Percentiles rank a stretch among this genome's conserved stretches.
Evolutionary conservation across 768 basidiomycete species (phyloP).

Genomic region (Gautieria morchelliformis): DNA sequence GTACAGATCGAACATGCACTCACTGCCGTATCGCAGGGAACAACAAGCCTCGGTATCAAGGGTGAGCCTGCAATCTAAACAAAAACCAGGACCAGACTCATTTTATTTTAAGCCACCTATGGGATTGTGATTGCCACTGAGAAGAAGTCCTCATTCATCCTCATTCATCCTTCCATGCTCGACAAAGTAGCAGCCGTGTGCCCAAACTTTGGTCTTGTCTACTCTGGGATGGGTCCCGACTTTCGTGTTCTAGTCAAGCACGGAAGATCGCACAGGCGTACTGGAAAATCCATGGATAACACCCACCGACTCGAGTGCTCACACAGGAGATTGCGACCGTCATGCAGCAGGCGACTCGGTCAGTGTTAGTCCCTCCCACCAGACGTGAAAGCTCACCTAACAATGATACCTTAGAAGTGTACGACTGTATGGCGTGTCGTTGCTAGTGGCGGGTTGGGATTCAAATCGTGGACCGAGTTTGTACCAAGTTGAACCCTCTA

Average conservation of each 20-base stretch:
- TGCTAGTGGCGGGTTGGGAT: conserved; percentile 97
- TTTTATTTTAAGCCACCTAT: conserved; percentile 75
- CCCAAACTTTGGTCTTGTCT: conserved; percentile 98
- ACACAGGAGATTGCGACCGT: conserved; percentile 97
- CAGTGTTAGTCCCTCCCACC: conserved; percentile 55
- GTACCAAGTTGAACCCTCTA: conserved; percentile 98
- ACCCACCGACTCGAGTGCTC: conserved; percentile 91
- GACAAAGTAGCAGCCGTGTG: conserved; percentile 97
- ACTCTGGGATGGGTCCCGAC: conserved; percentile 99
- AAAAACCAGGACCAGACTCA: neutral
- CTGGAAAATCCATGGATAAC: conserved; percentile 99
- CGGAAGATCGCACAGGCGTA: conserved; percentile 98
- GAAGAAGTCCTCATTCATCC: conserved; percentile 96
- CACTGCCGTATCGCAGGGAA: conserved; percentile 90
- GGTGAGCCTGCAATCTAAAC: conserved; percentile 39
- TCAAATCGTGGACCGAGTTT: conserved; percentile 88
- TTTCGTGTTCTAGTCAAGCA: conserved; percentile 89
- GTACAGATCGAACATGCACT: conserved; percentile 99
- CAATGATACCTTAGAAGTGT: conserved; percentile 68
- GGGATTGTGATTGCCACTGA: conserved; percentile 99
- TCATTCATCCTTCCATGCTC: conserved; percentile 96
- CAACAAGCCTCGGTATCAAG: conserved; percentile 97
- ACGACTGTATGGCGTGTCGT: conserved; percentile 95
- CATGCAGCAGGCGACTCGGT: conserved; percentile 99
- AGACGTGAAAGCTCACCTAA: conserved; percentile 5